Base-by-base conservation (phyloP, 805 yeast genomes). In the Maudiozyma turicensis region DNA sequence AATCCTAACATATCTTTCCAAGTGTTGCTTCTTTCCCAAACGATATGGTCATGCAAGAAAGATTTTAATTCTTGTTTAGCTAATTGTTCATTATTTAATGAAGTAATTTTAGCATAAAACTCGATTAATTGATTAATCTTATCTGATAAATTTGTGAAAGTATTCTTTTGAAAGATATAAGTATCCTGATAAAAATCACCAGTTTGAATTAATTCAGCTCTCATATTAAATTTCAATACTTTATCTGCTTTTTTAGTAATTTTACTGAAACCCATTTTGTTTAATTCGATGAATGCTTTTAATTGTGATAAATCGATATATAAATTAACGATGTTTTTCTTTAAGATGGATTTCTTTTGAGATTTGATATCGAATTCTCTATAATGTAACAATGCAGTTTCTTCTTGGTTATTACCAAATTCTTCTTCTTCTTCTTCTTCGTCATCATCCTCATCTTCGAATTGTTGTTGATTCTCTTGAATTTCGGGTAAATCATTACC, bases 11-110 rank as follows among this genome's bases (percentile, higher is more conserved):
- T 82, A 63, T 90, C 96, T 58, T 93, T 81, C 98, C 98, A 90
- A 15, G 89, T 95, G 0, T 96, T 90, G 62, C 86, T 86, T 67
- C 98, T 78, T 68, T 90, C 97, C 95, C 96, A 91, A 15, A 90
- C 96, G 44, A 90, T 86, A 63, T 89, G 95, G 59, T 91, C 97
- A 51, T 96, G 77, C 54, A 91, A 69, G 52, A 75, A 79, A 2
- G 81, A 73, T 49, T 79, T 77, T 52, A 82, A 67, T 58, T 80
- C 85, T 3, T 73, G 64, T 54, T 69, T 75, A 34, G 81, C 79
- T 8, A 67, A 58, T 31, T 72, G 77, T 13, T 75, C 55, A 44
- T 60, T 58, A 26, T 57, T 51, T 42, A 54, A 53, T 54, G 51
- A 68, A 51, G 64, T 75, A 60, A 55, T 74, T 58, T 70, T 64